Percentiles rank a stretch among this genome's conserved stretches.
phyloP scores from a whole-genome alignment of 148 eudicot genomes.

The Rhododendron mucronatum region DNA sequence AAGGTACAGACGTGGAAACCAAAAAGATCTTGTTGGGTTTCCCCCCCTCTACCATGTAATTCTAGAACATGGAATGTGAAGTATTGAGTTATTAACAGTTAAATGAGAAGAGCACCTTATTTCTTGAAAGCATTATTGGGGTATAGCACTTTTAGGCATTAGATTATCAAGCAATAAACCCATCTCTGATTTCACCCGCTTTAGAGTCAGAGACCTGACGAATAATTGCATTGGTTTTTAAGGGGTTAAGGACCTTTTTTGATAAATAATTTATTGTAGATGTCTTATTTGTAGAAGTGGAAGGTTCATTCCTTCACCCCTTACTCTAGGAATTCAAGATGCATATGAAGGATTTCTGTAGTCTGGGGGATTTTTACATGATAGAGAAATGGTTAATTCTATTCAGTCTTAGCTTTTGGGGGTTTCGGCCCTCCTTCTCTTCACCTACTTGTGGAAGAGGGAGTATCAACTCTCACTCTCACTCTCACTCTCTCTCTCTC shows the following conservation, averaged over 20 bases:
- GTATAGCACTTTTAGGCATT: not conserved
- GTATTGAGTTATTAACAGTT: not conserved
- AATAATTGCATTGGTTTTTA: not conserved
- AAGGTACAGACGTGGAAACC: not conserved
- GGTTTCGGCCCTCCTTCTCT: not conserved
- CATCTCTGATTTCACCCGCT: not conserved
- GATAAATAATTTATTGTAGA: not conserved
- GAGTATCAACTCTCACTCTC: not conserved
- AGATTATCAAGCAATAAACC: not conserved
- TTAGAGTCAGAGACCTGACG: not conserved
- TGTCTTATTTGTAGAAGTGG: not conserved
- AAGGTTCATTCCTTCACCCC: not conserved
- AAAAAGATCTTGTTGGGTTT: not conserved
- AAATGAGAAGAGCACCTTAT: not conserved
- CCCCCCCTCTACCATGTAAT: not conserved
- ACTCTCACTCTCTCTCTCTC: not conserved
- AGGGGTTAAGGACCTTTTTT: not conserved
- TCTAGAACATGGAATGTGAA: not conserved
- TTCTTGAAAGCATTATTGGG: not conserved
- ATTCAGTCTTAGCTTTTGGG: not conserved
- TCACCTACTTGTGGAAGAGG: slow-evolving; percentile 1
- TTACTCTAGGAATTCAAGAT: not conserved
- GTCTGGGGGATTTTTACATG: not conserved
- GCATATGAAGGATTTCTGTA: not conserved
- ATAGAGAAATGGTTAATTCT: not conserved